Base-by-base conservation (phyloP, 331 rosid genomes). In the Telfairia occidentalis region DNA sequence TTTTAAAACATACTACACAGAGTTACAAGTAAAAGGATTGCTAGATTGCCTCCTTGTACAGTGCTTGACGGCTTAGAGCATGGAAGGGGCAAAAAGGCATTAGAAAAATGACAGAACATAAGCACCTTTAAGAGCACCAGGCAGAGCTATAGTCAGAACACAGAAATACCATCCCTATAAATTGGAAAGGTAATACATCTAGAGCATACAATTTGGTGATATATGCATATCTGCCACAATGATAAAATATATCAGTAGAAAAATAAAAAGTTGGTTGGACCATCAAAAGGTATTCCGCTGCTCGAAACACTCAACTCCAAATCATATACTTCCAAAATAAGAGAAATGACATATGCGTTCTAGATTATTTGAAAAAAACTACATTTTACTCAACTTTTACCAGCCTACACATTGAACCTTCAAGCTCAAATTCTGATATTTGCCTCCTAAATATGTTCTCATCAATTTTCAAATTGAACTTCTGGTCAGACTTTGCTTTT, bases 91-190 rank as follows among this genome's bases (percentile, higher is more conserved):
- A 18, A 45, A 71, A 71, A 19, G 29, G 5, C 60, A 71, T 29
- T 2, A 48, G 30, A 71, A 48, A 71, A 29, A 18, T 2, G 76
- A 71, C 76, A 48, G 59, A 29, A 48, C 76, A 71, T 1, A 24
- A 30, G 75, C 60, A 71, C 60, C 60, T 71, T 70, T 46, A 30
- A 1, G 45, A 16, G 49, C 45, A 48, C 23, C 55, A 46, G 29
- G 76, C 19, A 48, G 24, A 49, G 30, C 60, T 49, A 28, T 71
- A 19, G 59, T 26, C 59, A 30, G 59, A 71, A 71, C 28, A 49
- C 76, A 46, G n/a, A 71, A 48, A 46, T 18, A 71, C 38, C 28
- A 71, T 71, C 59, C 76, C 18, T 49, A 71, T 71, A 48, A 71
- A 71, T 70, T 26, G 75, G 60, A 10, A 48, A 49, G 76, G 10